Base-by-base conservation (phyloP, 805 yeast genomes). In the Wickerhamomyces canadensis region DNA sequence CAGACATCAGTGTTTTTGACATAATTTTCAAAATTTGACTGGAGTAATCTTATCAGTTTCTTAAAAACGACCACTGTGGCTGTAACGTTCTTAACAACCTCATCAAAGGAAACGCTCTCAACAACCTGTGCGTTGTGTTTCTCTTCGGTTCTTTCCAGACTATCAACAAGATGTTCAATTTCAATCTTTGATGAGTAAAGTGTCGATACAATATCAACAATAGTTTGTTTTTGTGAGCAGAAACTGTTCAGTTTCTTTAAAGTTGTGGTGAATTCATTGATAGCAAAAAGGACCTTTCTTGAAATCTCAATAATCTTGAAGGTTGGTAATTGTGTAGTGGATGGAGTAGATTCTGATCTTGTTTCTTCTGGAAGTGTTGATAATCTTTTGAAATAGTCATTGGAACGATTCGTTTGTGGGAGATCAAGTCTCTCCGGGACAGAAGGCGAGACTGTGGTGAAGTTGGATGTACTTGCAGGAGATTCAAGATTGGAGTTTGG, bases 301-400 rank as follows among this genome's bases (percentile, higher is more conserved):
- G 81, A 72, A 1, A 67, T 73, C 43, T 65, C 74, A 14, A 68
- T 57, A 11, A 64, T 44, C 35, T 52, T 54, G 35, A 36, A 44
- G 19, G 26, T 26, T 7, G 36, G 15, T 8, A 34, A 12, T 19
- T 31, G n/a, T 7, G 25, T 16, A 21, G n/a, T 25, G 8, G 32
- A 9, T 19, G 34, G n/a, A 9, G 27, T 16, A 17, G n/a, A 21
- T 12, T 34, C 21, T 43, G 16, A 31, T 42, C 41, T 49, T 12
- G 37, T 38, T 42, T 14, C 33, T 40, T 81, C 88, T 10, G 78
- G 80, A 13, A 82, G 55, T 0, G 82, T 76, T 0, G 86, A 78
- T 27, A 81, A 56, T 42, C 87, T 65, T 48, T 80, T 67, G 58
- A 79, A 78, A 51, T 78, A 79, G 18, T 84, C 85, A 17, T 74